Evolutionary conservation across 495 filamentous ascomycete species (phyloP).

Genomic region (Aspergillus hancockii): DNA sequence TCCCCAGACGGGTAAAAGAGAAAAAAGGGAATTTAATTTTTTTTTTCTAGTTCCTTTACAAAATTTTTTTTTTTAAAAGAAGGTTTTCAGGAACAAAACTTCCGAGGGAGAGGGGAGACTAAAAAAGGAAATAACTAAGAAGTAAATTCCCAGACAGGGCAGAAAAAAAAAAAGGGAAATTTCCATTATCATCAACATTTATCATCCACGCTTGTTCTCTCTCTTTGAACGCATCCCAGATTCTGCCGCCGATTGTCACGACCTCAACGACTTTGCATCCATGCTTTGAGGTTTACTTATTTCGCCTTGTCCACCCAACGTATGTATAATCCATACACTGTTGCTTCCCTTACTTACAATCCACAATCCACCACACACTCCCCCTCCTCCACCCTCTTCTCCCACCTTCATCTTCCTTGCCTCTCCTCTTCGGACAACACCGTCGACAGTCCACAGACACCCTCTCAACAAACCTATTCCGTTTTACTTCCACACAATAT

Average conservation of each 20-base stretch:
- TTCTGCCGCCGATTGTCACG: constrained; percentile 29
- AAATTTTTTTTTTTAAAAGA: constrained; percentile 15
- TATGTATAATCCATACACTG: constrained; percentile 26
- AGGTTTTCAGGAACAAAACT: constrained; percentile 26
- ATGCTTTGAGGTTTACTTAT: constrained; percentile 43
- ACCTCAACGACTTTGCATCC: constrained; percentile 29
- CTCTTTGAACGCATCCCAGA: constrained; percentile 19
- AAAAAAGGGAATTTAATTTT: constrained; percentile 16
- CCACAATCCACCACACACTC: constrained; percentile 1
- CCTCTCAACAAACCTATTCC: constrained; percentile 1
- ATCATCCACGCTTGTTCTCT: constrained; percentile 15
- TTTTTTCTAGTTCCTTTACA: neutral
- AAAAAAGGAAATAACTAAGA: constrained; percentile 12
- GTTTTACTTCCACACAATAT: constrained; percentile 6
- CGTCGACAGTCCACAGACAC: neutral
- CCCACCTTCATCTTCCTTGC: neutral
- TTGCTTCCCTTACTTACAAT: constrained; percentile 12
- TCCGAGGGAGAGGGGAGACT: constrained; percentile 21
- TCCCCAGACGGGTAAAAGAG: constrained; percentile 16
- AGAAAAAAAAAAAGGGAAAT: constrained; percentile 19
- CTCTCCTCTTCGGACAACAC: constrained; percentile 7
- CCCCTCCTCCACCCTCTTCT: neutral
- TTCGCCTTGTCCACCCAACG: constrained; percentile 44
- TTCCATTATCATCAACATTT: constrained; percentile 13
- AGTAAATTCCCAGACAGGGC: constrained; percentile 9